Percentiles rank a stretch among this genome's conserved stretches.
These are phyloP conservation scores for Plantago major DNA, from an alignment of 257 asterid genomes.

Conservation along the genomic window DNA sequence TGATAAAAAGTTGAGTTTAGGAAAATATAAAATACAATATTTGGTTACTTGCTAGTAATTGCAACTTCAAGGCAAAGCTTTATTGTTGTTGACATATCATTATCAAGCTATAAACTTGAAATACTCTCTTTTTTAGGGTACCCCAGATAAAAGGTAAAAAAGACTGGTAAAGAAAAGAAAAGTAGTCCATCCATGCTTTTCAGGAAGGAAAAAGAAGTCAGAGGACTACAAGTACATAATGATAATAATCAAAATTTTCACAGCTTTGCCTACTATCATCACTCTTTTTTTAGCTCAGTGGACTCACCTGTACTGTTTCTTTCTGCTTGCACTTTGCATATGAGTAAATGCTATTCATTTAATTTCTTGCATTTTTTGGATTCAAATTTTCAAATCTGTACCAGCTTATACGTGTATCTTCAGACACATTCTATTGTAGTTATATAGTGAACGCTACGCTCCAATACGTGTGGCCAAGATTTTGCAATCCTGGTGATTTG, in stretches of 20 bases:
- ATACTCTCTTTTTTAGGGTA: conserved; percentile 1
- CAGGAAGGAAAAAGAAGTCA: conserved; percentile 17
- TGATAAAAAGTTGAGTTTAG: background rate
- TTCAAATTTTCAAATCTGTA: background rate
- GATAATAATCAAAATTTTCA: conserved; percentile 11
- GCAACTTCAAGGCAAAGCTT: background rate
- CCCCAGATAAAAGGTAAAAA: conserved; percentile 8
- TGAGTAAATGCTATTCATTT: background rate
- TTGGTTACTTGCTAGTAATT: background rate
- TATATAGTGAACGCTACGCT: too few relatives aligned
- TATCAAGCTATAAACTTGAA: conserved; percentile 1
- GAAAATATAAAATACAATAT: background rate
- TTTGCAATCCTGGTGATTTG: too few relatives aligned
- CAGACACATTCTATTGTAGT: too few relatives aligned
- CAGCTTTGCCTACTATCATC: background rate
- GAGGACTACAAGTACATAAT: conserved; percentile 18
- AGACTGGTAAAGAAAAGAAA: conserved; percentile 14
- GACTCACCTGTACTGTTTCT: conserved; percentile 13
- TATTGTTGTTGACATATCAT: background rate
- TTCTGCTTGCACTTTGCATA: conserved; percentile 6
- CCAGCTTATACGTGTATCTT: too few relatives aligned
- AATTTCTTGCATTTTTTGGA: background rate
- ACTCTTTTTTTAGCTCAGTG: conserved; percentile 14
- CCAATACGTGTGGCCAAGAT: too few relatives aligned
- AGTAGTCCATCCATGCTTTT: conserved; percentile 18